These are phyloP conservation scores for Chrysanthemum seticuspe DNA, from an alignment of 129 eudicot genomes.

Conservation along the genomic window DNA sequence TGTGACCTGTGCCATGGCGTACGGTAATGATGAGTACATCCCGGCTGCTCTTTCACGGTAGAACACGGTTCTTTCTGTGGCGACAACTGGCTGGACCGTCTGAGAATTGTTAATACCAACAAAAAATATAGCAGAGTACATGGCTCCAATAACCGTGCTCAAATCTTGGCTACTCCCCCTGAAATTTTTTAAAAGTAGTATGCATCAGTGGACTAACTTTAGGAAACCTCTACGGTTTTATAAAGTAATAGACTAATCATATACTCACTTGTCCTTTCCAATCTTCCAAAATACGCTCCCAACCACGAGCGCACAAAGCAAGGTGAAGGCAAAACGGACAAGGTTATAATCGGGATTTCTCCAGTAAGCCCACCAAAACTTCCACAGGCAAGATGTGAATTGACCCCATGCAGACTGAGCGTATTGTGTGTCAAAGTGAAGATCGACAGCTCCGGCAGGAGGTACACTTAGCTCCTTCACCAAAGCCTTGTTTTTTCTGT, in stretches of 20 bases:
- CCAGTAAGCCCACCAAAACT: conserved; percentile 86
- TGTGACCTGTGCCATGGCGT: conserved; percentile 59
- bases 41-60: conserved; percentile 72
- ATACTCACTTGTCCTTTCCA: conserved; percentile 54
- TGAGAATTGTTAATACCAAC: conserved; percentile 55
- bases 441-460: conserved; percentile 57
- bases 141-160: conserved; percentile 51
- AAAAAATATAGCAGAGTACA: conserved; percentile 57
- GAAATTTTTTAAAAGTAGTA: conserved; percentile 17
- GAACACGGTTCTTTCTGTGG: conserved; percentile 61
- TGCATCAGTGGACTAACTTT: not conserved
- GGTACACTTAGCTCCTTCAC: conserved; percentile 67
- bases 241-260: not conserved
- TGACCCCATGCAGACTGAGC: conserved; percentile 70
- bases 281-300: conserved; percentile 78
- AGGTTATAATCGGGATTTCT: conserved; percentile 86
- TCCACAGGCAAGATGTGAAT: conserved; percentile 71
- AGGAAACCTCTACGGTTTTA: not conserved
- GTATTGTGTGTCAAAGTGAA: conserved; percentile 55
- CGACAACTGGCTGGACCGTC: conserved; percentile 63
- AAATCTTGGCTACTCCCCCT: conserved; percentile 47
- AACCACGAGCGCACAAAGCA: conserved; percentile 55
- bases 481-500: conserved; percentile 46
- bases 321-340: conserved; percentile 60
- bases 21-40: conserved; percentile 63